Conservation (phyloP, 768 basidiomycete species). For the Pisolithus tinctorius region DNA sequence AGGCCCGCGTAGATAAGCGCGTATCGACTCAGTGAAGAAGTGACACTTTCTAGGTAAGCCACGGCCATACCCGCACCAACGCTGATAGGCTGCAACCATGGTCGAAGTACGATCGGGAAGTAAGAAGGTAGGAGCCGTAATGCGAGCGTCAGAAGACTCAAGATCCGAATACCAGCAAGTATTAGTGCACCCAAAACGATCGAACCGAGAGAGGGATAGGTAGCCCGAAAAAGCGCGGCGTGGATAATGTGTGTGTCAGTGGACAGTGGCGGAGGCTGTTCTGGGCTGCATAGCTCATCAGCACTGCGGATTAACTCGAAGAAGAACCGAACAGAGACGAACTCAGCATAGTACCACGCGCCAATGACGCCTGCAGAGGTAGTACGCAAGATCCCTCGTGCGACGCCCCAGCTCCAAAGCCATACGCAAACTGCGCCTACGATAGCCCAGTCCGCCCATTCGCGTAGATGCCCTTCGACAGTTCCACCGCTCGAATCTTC, state of each 20-base stretch:
- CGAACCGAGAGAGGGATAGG: conserved; percentile 76
- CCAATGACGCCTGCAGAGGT: conserved; percentile 80
- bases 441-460: conserved; percentile 74
- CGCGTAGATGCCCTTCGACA: conserved; percentile 47
- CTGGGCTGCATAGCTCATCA: conserved; percentile 12
- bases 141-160: conserved; percentile 42
- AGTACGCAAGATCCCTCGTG: conserved; percentile 71
- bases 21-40: conserved; percentile 52
- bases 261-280: conserved; percentile 33
- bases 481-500: conserved; percentile 35
- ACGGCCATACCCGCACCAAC: conserved; percentile 33
- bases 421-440: conserved; percentile 44
- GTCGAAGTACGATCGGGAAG: conserved; percentile 37
- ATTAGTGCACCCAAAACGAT: conserved; percentile 73
- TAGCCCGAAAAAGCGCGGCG: conserved; percentile 70
- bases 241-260: conserved; percentile 69
- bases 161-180: conserved; percentile 60
- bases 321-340: conserved; percentile 14
- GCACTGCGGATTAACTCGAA: conserved; percentile 2
- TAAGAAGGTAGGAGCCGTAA: conserved; percentile 51
- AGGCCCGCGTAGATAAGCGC: conserved; percentile 70
- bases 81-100: conserved; percentile 35
- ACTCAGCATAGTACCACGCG: conserved; percentile 84
- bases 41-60: conserved; percentile 38
- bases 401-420: conserved; percentile 76